Percentiles rank a stretch among this genome's conserved stretches.
Conservation (phyloP, 2,329 filamentous ascomycete species). For the Pseudogymnoascus sp. region DNA sequence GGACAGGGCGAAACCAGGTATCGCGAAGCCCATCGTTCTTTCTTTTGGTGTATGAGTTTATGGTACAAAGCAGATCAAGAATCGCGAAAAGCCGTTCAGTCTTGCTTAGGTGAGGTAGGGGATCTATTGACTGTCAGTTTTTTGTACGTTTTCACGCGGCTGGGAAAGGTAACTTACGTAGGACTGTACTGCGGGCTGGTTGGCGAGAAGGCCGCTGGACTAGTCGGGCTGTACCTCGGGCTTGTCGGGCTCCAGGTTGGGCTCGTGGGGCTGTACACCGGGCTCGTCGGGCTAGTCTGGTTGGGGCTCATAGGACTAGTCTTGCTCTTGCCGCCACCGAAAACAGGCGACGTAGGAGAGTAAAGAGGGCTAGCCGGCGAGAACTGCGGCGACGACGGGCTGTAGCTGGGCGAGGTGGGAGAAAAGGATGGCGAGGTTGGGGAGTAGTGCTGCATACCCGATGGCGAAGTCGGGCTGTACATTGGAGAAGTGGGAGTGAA, state of each 20-base stretch:
- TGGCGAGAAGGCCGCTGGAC: constrained; percentile 27
- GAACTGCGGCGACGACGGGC: constrained; percentile 25
- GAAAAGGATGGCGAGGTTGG: constrained; percentile 26
- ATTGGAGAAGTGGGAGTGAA: constrained; percentile 25
- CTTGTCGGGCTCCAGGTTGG: constrained; percentile 21
- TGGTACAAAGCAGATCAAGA: constrained; percentile 10
- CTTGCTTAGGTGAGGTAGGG: constrained; percentile 34
- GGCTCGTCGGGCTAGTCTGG: constrained; percentile 19
- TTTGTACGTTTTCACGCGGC: not conserved
- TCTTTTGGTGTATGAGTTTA: constrained; percentile 1
- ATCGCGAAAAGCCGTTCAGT: constrained; percentile 20
- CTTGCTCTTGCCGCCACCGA: constrained; percentile 11
- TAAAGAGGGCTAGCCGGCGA: constrained; percentile 20
- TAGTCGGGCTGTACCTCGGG: constrained; percentile 28
- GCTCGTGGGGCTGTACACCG: constrained; percentile 19
- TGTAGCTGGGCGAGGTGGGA: constrained; percentile 41
- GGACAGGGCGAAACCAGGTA: not conserved
- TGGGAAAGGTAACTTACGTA: not conserved
- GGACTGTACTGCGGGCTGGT: constrained; percentile 77
- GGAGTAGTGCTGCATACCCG: constrained; percentile 16
- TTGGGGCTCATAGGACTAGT: constrained; percentile 10
- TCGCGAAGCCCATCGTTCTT: not conserved
- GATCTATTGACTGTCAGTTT: constrained; percentile 24
- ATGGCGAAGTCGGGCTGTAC: constrained; percentile 22
- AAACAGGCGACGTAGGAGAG: constrained; percentile 23